Evolutionary conservation across 345 rosid species (phyloP).

Genomic region (Eucalyptus melliodora): DNA sequence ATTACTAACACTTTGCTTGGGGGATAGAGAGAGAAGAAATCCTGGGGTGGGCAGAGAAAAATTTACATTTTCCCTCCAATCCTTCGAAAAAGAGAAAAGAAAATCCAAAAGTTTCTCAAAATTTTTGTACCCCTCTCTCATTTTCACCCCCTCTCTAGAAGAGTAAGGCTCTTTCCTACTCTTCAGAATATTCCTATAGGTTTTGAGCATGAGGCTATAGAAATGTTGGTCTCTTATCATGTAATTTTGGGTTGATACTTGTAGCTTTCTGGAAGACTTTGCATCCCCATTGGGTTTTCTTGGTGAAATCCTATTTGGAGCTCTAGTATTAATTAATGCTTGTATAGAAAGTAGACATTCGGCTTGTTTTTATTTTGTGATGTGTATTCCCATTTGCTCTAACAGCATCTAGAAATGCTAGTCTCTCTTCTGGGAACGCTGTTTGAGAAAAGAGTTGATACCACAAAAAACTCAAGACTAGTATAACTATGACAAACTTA

Average conservation of each 20-base stretch:
- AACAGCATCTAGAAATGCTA: not conserved
- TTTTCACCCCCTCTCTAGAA: not conserved
- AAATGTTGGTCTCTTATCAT: not conserved
- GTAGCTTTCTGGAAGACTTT: not conserved
- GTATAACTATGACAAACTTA: not conserved
- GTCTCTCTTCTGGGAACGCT: not conserved
- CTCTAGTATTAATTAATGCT: not conserved
- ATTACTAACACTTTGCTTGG: not conserved
- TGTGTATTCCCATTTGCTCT: not conserved
- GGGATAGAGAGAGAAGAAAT: not conserved
- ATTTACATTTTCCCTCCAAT: not conserved
- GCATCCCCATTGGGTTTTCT: not conserved
- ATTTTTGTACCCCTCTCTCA: not conserved
- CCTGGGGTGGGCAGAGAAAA: not conserved
- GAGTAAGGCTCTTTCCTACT: not conserved
- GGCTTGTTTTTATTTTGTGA: not conserved
- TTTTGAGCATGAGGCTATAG: not conserved
- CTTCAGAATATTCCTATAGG: not conserved
- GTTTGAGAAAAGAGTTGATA: not conserved
- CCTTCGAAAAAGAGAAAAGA: not conserved
- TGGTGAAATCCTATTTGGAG: not conserved
- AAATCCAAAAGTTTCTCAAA: not conserved
- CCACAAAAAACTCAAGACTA: not conserved
- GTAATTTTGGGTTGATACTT: not conserved
- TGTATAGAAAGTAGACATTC: not conserved